Evolutionary conservation across 73 alveolate species (phyloP).

Genomic region (Stentor roeselii): DNA sequence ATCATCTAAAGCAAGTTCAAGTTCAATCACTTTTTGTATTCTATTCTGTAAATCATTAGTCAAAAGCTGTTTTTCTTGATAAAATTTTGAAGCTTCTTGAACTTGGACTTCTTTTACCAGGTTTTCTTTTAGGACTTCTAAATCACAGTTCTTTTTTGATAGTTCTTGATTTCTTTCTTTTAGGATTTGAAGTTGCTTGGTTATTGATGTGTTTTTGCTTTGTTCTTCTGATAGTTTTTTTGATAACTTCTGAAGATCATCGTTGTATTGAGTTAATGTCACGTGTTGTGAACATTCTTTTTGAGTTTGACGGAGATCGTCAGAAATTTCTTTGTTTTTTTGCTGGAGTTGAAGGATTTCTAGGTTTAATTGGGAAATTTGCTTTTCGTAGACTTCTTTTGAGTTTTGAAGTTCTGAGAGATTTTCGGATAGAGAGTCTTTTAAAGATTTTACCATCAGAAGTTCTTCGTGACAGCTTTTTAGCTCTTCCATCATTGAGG

Average conservation of each 20-base stretch:
- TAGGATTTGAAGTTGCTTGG: not conserved
- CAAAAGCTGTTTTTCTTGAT: not conserved
- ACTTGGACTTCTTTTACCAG: not conserved
- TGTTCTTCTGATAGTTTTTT: not conserved
- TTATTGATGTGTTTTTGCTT: not conserved
- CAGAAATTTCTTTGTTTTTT: not conserved
- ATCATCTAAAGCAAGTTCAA: not conserved
- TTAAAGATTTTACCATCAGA: not conserved
- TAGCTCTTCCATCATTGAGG: not conserved
- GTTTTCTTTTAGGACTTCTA: not conserved
- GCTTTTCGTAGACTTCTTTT: not conserved
- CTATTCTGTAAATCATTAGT: not conserved
- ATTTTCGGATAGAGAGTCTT: not conserved
- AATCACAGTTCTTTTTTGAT: not conserved
- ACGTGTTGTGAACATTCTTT: not conserved
- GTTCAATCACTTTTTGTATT: slow-evolving; percentile 1
- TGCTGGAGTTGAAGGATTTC: not conserved
- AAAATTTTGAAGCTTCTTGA: not conserved
- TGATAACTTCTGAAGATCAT: not conserved
- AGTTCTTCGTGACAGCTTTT: slow-evolving; percentile 8
- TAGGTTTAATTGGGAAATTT: not conserved
- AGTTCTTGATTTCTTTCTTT: slow-evolving; percentile 5
- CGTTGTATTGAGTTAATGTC: not conserved
- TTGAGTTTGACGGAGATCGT: not conserved
- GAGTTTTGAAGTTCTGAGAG: slow-evolving; percentile 1